Evolutionary conservation across 371 early-diverging fungal genomes (phyloP), one percentile per base, ranked within the genome.

Genomic region (Blakeslea trispora): DNA sequence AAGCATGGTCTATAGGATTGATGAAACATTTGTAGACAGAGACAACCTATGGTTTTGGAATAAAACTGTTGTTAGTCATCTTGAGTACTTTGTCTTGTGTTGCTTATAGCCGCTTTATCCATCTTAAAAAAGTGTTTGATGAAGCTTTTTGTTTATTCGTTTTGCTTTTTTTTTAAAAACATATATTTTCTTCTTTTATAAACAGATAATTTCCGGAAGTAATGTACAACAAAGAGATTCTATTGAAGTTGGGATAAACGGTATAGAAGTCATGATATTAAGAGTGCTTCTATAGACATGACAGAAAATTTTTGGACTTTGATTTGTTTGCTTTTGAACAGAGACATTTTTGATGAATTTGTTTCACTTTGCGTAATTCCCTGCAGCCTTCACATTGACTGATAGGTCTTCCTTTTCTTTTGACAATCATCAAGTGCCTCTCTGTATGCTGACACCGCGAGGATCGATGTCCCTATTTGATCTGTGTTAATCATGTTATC

Each of bases 361-460:
- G 52, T 13, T 49, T 54, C 6, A 35, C 35, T 13, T 50, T 44
- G 0, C 64, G 49, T 35, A 54, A 45, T 43, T 64, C 59, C 55
- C 64, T 48, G 21, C 64, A 64, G 13, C 22, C 35, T 19, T 51
- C 50, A 17, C 64, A 64, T 51, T 64, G 64, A 28, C 59, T 64
- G 7, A 59, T 47, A 3, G 64, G 64, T 55, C 64, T 45, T 5
- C 64, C 64, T 50, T 64, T 64, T 39, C 46, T 53, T 40, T 48
- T 37, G 9, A 64, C 59, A 21, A 53, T 49, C 13, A 64, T 15
- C 19, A 64, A 43, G 6, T 24, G 15, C 41, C 64, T 46, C 19
- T 64, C 64, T 1, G 51, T 64, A 24, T 64, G 64, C 18, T 59
- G 54, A 40, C 64, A 64, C 3, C 52, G 59, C 7, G 59, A 59